Base-by-base conservation (phyloP, 192 early-diverging fungal genomes). In the Chytriomyces hyalinus region DNA sequence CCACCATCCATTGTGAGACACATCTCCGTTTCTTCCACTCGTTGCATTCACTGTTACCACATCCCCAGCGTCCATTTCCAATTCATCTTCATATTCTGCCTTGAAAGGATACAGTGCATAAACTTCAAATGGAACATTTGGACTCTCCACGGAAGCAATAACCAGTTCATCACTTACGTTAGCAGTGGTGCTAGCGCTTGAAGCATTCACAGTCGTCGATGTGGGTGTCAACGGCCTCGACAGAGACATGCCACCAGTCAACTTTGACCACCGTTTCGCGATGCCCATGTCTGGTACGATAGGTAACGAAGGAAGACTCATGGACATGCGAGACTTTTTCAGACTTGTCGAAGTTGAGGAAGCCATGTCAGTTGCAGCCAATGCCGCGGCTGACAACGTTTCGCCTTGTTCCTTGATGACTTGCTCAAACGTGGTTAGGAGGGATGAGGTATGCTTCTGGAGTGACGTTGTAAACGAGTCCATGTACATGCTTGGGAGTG, bases 41-140 rank as follows among this genome's bases (percentile, higher is more conserved):
- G 51, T 57, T n/a, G 51, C 51, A n/a, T 57, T n/a, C 51, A 57
- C 51, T n/a, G n/a, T n/a, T n/a, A 57, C 51, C n/a, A 57, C 51
- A 57, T 57, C 51, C 51, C 51, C 51, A 57, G 51, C 51, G 11
- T 57, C 51, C 51, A 57, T 57, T n/a, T 57, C 51, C 51, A 57
- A n/a, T n/a, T 57, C 51, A n/a, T 57, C 51, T n/a, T 57, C 51
- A 57, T 57, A 57, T n/a, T 57, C 51, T n/a, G 51, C 51, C 51
- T 57, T 10, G 51, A 57, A 57, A 15, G 51, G n/a, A 57, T 57
- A 57, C 51, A 57, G 11, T 10, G 51, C 51, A 57, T 57, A 57
- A n/a, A 57, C 51, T n/a, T 57, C 51, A n/a, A 57, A 57, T 15
- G n/a, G 10, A 10, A 15, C 51, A 10, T 57, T 57, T 57, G n/a